Evolutionary conservation across 768 basidiomycete genomes (phyloP), one percentile per base, ranked within the genome.

Genomic region (Naganishia vaughanmartiniae): DNA sequence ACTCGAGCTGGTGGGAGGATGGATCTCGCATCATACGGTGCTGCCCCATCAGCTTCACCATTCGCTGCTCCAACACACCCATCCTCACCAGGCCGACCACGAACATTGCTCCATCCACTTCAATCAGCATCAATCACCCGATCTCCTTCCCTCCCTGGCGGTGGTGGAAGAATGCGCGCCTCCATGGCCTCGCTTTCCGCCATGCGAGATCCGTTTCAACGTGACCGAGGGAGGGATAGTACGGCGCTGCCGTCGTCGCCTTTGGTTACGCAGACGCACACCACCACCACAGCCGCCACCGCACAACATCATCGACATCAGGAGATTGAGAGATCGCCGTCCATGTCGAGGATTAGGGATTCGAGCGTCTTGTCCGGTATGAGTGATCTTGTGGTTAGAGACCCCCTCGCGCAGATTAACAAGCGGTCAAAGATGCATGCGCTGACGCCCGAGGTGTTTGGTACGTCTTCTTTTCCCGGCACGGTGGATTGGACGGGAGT

Each of bases 311-410:
- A 56, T n/a, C 57, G n/a, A 33, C 57, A 36, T 12, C 57, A 36
- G 11, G 33, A 36, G 21, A 12, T 21, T 10, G 33, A 58, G 39
- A 12, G 57, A 7, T 58, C 57, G n/a, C 57, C 34, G 19, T 33
- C 36, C 15, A 26, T 30, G 36, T 6, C 15, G 42, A 42, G 24
- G 57, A 34, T n/a, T n/a, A 63, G 60, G 60, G 60, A 63, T 63
- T 63, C 60, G 15, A 63, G 60, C 39, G 60, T 63, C 60, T 36
- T 63, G 60, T 63, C 60, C n/a, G 60, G 60, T 19, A 63, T 63
- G 60, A 63, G 60, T 21, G 60, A 45, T 15, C 42, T 63, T 36
- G 39, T 10, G n/a, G 60, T 63, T 4, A 39, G 57, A 24, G 57
- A 58, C 34, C n/a, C 28, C 11, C 54, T 17, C 24, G n/a, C 24